These are phyloP conservation scores for Hordeum pubiflorum DNA, from an alignment of 202 grass and related monocot species.

Conservation along the genomic window DNA sequence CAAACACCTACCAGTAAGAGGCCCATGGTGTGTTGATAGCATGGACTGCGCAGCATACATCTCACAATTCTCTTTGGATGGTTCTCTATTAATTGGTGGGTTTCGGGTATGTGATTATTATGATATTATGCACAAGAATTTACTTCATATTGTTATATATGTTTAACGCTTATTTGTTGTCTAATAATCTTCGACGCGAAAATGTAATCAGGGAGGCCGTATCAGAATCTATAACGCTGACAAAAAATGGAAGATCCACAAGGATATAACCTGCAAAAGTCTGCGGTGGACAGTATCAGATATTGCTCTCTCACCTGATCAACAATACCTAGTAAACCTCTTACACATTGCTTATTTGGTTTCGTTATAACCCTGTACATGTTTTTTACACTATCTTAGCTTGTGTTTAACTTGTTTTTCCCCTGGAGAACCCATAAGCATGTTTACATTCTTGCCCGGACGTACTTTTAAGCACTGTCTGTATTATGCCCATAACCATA, in stretches of 20 bases:
- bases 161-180: not conserved
- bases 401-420: not conserved
- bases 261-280: constrained; percentile 52
- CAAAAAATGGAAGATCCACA: constrained; percentile 48
- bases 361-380: not conserved
- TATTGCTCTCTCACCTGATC: constrained; percentile 58
- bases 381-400: not conserved
- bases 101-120: constrained; percentile 39
- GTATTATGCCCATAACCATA: not conserved
- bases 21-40: constrained; percentile 30
- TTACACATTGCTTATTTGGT: not conserved
- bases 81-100: constrained; percentile 54
- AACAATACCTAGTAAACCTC: constrained; percentile 42
- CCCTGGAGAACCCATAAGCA: not conserved
- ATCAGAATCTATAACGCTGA: constrained; percentile 60
- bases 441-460: not conserved
- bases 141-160: not conserved
- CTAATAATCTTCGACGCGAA: not conserved
- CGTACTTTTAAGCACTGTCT: not conserved
- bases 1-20: constrained; percentile 39
- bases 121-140: constrained; percentile 1
- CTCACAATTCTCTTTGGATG: constrained; percentile 62
- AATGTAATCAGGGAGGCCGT: constrained; percentile 47
- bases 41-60: constrained; percentile 60
- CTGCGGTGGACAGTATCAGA: constrained; percentile 69